Percentiles rank a stretch among this genome's conserved stretches.
Conservation (phyloP, 139 green algal genomes). For the Chlamydomonas sphaeroides region DNA sequence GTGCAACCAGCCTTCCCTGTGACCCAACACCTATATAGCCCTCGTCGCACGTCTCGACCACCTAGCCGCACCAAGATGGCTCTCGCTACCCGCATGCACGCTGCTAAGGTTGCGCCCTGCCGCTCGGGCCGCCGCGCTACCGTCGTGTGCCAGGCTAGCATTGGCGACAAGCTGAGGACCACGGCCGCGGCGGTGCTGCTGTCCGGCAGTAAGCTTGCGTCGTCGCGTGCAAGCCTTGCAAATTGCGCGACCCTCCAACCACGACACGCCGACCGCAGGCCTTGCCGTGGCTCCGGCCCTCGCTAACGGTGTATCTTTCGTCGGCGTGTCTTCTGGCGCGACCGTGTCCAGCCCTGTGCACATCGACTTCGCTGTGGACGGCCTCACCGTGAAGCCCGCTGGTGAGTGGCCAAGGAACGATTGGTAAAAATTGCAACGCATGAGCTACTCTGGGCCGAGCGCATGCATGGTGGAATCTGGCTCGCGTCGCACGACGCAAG, state of each 20-base stretch:
- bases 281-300: constrained; percentile 34
- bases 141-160: background rate
- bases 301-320: constrained; percentile 40
- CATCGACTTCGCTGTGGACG: constrained; percentile 56
- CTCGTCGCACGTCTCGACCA: too few relatives aligned
- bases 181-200: background rate
- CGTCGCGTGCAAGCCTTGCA: background rate
- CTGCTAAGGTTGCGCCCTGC: too few relatives aligned
- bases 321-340: constrained; percentile 4
- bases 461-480: too few relatives aligned
- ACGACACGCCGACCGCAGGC: background rate
- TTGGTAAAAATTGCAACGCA: too few relatives aligned
- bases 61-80: too few relatives aligned
- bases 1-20: too few relatives aligned
- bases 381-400: constrained; percentile 52
- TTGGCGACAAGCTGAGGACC: background rate
- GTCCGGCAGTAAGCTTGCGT: background rate
- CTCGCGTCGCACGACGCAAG: too few relatives aligned
- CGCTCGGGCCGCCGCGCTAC: background rate
- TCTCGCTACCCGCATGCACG: too few relatives aligned
- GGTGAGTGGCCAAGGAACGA: background rate
- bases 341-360: constrained; percentile 47
- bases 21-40: too few relatives aligned
- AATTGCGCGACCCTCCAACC: background rate
- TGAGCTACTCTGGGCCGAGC: too few relatives aligned